Evolutionary conservation across 2,329 filamentous ascomycete species (phyloP), one percentile per base, ranked within the genome.

Genomic region (Talaromyces sp.): DNA sequence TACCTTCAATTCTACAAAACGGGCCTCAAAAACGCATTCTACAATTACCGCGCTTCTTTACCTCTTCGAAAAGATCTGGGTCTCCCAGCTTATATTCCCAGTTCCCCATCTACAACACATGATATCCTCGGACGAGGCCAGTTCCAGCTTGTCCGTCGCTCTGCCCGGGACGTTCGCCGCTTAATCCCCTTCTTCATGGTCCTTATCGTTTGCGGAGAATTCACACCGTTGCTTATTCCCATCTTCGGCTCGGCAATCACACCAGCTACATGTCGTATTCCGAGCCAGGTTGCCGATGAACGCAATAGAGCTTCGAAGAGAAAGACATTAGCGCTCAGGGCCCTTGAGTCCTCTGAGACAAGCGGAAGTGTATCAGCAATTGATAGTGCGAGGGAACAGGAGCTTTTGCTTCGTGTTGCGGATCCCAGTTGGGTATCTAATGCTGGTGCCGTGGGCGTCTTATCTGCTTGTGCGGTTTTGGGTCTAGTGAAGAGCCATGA

Each of bases 1-100:
- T 96, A 96, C 73, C 71, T 88, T 9, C 73, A 74, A 32, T 97
- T 97, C 82, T 97, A 97, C 84, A 96, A 94, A 75, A 81, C 84
- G 1, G 93, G 92, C 16, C 74, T 96, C 29, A 86, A 86, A 67
- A 85, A 88, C 63, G 86, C 96, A 47, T 86, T 85, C 69, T 75
- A 78, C 54, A 96, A 96, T 60, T 78, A 80, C 60, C 60, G 71
- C 67, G 63, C 65, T 49, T 62, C 71, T 29, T 22, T 74, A 48
- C 57, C 69, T 56, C 49, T 71, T 44, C 55, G 70, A 42, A 51
- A 70, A 62, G 29, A 65, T 60, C 52, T 71, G 41, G 60, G 68
- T 44, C 39, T 74, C 41, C 54, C 65, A 17, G 53, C 48, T 44
- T 68, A 74, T 56, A 30, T 78, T 68, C 69, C 69, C 10, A 61